A percentile compares a stretch with the other conserved stretches of the same genome.
phyloP scores from a whole-genome alignment of 257 asterid species.

The Solanum pennellii region DNA sequence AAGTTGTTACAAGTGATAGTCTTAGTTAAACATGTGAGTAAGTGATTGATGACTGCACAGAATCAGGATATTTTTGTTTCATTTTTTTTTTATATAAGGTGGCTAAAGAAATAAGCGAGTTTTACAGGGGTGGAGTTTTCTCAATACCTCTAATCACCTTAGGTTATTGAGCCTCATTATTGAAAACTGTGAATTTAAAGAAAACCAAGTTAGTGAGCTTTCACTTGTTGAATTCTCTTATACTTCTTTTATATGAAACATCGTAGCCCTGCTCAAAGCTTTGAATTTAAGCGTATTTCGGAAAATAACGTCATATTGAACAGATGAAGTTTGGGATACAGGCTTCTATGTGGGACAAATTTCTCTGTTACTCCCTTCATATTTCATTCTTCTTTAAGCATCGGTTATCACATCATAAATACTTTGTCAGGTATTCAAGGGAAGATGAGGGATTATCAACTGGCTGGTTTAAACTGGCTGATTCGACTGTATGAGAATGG shows the following conservation, averaged over 20 bases:
- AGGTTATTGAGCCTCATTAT: not conserved
- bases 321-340: not conserved
- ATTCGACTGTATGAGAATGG: constrained; percentile 97
- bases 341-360: not conserved
- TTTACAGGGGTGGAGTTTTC: not conserved
- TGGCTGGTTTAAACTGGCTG: constrained; percentile 97
- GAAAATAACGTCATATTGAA: not conserved
- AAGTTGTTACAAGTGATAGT: not conserved
- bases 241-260: not conserved
- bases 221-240: not conserved
- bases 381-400: not conserved
- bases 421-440: constrained; percentile 83
- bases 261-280: not conserved
- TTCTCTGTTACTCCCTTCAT: not conserved
- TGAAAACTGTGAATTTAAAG: not conserved
- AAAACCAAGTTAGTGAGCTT: not conserved
- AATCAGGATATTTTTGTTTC: not conserved
- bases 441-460: constrained; percentile 99
- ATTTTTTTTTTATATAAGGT: not conserved
- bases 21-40: not conserved
- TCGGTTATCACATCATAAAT: not conserved
- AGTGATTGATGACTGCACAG: not conserved
- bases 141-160: not conserved
- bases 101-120: not conserved
- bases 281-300: not conserved